Conservation (phyloP, 352 stramenopile genomes). For the Pythium rhizo-oryzae region DNA sequence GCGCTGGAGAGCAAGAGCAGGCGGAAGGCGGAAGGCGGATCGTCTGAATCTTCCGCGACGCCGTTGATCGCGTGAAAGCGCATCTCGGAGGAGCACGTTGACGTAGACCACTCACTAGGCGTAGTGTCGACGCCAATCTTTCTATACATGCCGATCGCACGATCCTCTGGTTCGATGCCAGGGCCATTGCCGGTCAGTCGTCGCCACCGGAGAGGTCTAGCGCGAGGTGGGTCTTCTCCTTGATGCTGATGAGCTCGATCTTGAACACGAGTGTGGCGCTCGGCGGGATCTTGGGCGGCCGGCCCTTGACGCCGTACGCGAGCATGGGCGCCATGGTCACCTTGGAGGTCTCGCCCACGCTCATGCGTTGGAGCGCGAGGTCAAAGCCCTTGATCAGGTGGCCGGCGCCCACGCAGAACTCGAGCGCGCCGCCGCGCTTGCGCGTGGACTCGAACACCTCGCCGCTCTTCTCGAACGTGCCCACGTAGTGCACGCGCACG, state of each 20-base stretch:
- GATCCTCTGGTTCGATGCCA: too few species aligned
- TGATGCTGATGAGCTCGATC: slow-evolving; percentile 82
- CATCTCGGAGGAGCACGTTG: too few species aligned
- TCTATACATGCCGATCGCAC: too few species aligned
- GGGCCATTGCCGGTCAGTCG: background rate
- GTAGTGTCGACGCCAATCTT: too few species aligned
- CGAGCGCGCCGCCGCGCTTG: slow-evolving; percentile 57
- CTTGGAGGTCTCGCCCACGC: slow-evolving; percentile 67
- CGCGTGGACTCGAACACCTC: slow-evolving; percentile 71
- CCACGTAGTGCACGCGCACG: slow-evolving; percentile 72
- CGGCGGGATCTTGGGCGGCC: slow-evolving; percentile 64
- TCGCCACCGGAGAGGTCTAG: slow-evolving; percentile 21
- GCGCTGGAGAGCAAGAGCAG: too few species aligned
- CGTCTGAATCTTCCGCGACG: too few species aligned
- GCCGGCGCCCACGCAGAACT: slow-evolving; percentile 74
- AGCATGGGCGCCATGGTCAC: slow-evolving; percentile 66
- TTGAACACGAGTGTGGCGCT: slow-evolving; percentile 77
- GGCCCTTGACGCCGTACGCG: slow-evolving; percentile 74
- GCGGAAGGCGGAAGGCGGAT: too few species aligned
- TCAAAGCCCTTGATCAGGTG: slow-evolving; percentile 77
- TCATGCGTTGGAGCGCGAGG: slow-evolving; percentile 72
- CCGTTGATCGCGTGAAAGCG: too few species aligned
- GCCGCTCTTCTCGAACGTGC: slow-evolving; percentile 49
- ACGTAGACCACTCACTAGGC: too few species aligned
- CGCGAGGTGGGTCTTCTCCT: slow-evolving; percentile 61